These are phyloP conservation scores for Wickerhamomyces silvicola DNA, from an alignment of 805 yeast species.

Conservation along the genomic window DNA sequence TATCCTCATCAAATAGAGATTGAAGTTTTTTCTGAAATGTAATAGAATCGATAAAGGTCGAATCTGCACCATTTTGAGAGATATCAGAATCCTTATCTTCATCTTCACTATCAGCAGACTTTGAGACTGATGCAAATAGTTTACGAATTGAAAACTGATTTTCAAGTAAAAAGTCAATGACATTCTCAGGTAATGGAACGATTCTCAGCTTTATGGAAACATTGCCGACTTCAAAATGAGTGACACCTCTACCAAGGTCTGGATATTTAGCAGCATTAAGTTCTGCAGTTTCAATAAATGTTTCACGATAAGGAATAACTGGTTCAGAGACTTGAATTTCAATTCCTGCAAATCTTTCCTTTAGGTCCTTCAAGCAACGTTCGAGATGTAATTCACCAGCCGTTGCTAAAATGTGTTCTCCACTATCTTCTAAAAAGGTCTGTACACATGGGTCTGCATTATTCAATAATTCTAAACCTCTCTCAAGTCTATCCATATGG, in stretches of 20 bases:
- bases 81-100: constrained; percentile 16
- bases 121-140: constrained; percentile 21
- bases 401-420: constrained; percentile 89
- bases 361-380: constrained; percentile 85
- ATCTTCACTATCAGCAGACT: constrained; percentile 16
- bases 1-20: constrained; percentile 23
- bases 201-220: constrained; percentile 36
- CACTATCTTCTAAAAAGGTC: constrained; percentile 77
- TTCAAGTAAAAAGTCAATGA: constrained; percentile 42
- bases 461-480: constrained; percentile 71
- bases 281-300: constrained; percentile 49
- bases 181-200: constrained; percentile 48
- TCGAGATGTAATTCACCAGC: constrained; percentile 97
- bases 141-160: constrained; percentile 39
- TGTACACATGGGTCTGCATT: constrained; percentile 95
- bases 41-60: constrained; percentile 18
- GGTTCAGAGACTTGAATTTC: constrained; percentile 87
- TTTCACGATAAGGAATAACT: constrained; percentile 89
- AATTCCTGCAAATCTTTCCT: constrained; percentile 86
- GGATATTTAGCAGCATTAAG: constrained; percentile 43
- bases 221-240: constrained; percentile 45
- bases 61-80: constrained; percentile 14
- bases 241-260: constrained; percentile 43
- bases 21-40: constrained; percentile 29
- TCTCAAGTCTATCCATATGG: constrained; percentile 65